A percentile compares a stretch with the other conserved stretches of the same genome.
Evolutionary conservation across 2,329 filamentous ascomycete species (phyloP).

Genomic region (Beauveria sp.): DNA sequence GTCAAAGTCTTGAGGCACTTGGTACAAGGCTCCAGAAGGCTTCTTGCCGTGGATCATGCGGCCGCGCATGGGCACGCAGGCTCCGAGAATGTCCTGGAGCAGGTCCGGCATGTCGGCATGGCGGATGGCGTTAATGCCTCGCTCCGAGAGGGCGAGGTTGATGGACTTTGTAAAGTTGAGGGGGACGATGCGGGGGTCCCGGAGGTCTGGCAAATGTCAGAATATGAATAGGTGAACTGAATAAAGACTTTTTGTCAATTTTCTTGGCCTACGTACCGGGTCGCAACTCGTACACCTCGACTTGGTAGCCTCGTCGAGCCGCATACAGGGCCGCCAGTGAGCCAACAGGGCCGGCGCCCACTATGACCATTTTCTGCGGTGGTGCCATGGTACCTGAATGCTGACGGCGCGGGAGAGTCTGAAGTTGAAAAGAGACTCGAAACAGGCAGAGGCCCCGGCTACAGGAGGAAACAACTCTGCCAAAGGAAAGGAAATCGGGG

Average conservation of each 20-base stretch:
- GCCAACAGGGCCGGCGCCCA: constrained; percentile 90
- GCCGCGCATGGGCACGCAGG: constrained; percentile 87
- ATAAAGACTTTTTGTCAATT: background rate
- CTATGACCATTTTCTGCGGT: constrained; percentile 66
- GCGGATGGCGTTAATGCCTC: constrained; percentile 82
- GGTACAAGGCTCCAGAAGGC: constrained; percentile 58
- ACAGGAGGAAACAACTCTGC: background rate
- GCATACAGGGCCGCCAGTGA: constrained; percentile 89
- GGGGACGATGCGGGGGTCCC: constrained; percentile 72
- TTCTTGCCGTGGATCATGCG: constrained; percentile 86
- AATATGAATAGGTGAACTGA: background rate
- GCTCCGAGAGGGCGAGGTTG: constrained; percentile 88
- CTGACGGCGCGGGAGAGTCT: background rate
- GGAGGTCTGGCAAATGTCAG: constrained; percentile 57
- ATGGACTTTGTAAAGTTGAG: constrained; percentile 98
- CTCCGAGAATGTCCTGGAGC: constrained; percentile 63
- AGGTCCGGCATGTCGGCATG: constrained; percentile 60
- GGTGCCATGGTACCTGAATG: constrained; percentile 25
- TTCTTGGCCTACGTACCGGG: constrained; percentile 54
- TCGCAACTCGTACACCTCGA: constrained; percentile 90
- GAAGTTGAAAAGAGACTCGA: background rate
- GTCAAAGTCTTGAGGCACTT: constrained; percentile 87
- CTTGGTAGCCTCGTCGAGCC: constrained; percentile 76
- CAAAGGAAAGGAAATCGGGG: background rate
- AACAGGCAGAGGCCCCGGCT: background rate